These are phyloP conservation scores for Xylaria sp. DNA, from an alignment of 495 filamentous ascomycete genomes.

Conservation along the genomic window DNA sequence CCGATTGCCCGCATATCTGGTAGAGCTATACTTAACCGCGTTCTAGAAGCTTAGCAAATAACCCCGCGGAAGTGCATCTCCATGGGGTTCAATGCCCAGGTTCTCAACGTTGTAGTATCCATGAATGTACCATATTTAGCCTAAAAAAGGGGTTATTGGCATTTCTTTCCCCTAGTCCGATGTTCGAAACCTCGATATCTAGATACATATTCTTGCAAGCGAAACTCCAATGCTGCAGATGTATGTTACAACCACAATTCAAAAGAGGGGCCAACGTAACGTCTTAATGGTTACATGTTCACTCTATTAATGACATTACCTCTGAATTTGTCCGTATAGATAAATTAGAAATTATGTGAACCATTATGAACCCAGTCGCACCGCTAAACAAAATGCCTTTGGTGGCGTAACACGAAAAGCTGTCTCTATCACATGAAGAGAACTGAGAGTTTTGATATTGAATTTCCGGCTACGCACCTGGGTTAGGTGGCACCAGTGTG, in stretches of 20 bases:
- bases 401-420: background rate
- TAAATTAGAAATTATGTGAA: background rate
- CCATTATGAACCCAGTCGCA: background rate
- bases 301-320: background rate
- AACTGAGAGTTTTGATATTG: background rate
- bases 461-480: background rate
- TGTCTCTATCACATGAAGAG: background rate
- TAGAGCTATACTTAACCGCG: background rate
- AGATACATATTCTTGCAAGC: background rate
- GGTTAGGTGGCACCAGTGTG: background rate
- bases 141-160: background rate
- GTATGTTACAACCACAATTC: background rate
- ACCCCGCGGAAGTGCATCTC: background rate
- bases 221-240: too few species aligned
- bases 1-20: background rate
- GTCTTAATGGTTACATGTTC: background rate
- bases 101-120: background rate
- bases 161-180: background rate
- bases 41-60: background rate
- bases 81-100: background rate
- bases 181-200: background rate
- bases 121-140: conserved; percentile 1
- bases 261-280: background rate
- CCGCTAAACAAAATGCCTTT: too few species aligned
- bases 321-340: background rate